phyloP scores from a whole-genome alignment of 2,329 filamentous ascomycete genomes.

The Sporothrix humicola region DNA sequence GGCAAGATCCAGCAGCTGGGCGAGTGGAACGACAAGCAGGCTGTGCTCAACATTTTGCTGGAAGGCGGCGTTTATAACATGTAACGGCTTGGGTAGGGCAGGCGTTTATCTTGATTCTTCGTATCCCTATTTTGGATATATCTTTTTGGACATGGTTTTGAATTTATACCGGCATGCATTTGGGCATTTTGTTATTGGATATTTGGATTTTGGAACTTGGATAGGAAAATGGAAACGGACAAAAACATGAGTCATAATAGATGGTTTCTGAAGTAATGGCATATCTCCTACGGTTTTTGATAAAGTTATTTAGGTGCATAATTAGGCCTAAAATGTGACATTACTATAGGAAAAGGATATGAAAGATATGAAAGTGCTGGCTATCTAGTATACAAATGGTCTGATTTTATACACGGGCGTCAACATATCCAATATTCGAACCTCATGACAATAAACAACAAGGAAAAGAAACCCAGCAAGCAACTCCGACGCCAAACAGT shows the following conservation, averaged over 20 bases:
- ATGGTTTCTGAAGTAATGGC: not conserved
- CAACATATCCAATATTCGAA: not conserved
- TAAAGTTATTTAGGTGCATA: too few relatives aligned
- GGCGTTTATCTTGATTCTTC: not conserved
- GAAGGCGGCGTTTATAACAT: constrained; percentile 16
- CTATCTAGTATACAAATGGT: constrained; percentile 9
- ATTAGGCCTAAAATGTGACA: not conserved
- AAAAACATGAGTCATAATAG: not conserved
- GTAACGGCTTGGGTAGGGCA: not conserved
- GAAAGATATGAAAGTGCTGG: not conserved
- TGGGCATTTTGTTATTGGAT: not conserved
- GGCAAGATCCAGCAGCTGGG: constrained; percentile 34
- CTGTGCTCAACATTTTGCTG: constrained; percentile 32
- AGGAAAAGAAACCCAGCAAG: not conserved
- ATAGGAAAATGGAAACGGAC: constrained; percentile 5
- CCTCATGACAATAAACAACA: not conserved
- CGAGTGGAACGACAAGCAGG: constrained; percentile 33
- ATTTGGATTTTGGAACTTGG: not conserved
- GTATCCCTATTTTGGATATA: not conserved
- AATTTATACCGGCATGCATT: not conserved
- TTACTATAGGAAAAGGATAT: not conserved
- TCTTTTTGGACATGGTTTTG: not conserved
- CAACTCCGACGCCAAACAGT: not conserved
- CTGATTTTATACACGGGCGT: not conserved
- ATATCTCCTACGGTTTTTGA: not conserved